Evolutionary conservation across 306 rosid species (phyloP).

Genomic region (Albizia julibrissin): DNA sequence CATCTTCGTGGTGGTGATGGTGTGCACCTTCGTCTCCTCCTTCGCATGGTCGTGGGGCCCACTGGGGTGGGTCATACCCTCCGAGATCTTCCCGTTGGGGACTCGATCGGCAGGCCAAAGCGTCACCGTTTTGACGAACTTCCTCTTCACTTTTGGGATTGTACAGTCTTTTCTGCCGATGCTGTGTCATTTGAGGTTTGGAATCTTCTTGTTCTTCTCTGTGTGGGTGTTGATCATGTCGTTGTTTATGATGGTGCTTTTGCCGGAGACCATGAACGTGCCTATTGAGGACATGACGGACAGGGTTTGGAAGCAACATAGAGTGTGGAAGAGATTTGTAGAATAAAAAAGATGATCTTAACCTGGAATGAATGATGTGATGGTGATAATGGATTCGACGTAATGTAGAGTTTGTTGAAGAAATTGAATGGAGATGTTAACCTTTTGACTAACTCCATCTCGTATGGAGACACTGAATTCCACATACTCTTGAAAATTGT

Average conservation of each 20-base stretch:
- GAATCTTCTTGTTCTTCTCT: conserved; percentile 87
- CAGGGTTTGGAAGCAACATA: conserved; percentile 85
- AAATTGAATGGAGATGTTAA: background rate
- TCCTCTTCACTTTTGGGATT: conserved; percentile 77
- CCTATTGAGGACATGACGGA: conserved; percentile 94
- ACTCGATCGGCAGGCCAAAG: conserved; percentile 91
- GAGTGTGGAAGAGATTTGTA: conserved; percentile 85
- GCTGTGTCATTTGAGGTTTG: conserved; percentile 82
- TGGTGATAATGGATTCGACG: background rate
- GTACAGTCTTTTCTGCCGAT: conserved; percentile 85
- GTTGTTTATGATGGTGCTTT: conserved; percentile 48
- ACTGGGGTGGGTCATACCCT: conserved; percentile 82
- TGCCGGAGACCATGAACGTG: conserved; percentile 85
- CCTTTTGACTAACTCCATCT: background rate
- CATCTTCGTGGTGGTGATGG: conserved; percentile 62
- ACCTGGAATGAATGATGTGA: background rate
- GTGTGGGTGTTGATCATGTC: conserved; percentile 86
- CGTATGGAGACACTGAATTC: background rate
- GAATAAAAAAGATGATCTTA: conserved; percentile 40
- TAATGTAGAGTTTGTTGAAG: background rate
- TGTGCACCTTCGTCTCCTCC: conserved; percentile 73
- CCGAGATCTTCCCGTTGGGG: conserved; percentile 85
- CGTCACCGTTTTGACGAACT: conserved; percentile 71
- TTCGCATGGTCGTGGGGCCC: conserved; percentile 99
- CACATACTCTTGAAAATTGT: background rate